phyloP scores from a whole-genome alignment of 495 filamentous ascomycete species.

The Opeltia flavorubescens region DNA sequence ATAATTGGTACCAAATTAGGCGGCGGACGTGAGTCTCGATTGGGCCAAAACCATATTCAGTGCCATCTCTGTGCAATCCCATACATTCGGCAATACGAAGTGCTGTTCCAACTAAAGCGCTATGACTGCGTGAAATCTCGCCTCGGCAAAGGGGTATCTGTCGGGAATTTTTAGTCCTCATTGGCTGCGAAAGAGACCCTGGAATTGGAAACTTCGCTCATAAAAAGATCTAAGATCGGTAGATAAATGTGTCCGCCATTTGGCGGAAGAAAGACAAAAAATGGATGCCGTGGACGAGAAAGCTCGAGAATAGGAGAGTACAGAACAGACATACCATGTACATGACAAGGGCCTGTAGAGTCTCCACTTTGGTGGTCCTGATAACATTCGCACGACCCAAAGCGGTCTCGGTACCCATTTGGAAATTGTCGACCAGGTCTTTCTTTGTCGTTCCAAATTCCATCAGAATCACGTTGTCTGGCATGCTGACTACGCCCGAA shows the following conservation, averaged over 20 bases:
- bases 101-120: conserved; percentile 52
- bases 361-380: conserved; percentile 54
- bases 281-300: too few species aligned
- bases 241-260: too few species aligned
- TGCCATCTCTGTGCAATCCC: conserved; percentile 58
- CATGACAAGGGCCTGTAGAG: conserved; percentile 53
- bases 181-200: too few species aligned
- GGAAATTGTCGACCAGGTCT: conserved; percentile 42
- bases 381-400: conserved; percentile 53
- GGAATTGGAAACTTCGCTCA: too few species aligned
- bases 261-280: too few species aligned
- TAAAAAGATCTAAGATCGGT: too few species aligned
- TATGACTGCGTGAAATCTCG: conserved; percentile 57
- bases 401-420: conserved; percentile 47
- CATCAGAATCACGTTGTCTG: conserved; percentile 31
- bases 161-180: neutral
- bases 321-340: conserved; percentile 9
- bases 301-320: too few species aligned
- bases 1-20: conserved; percentile 63
- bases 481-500: conserved; percentile 50
- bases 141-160: conserved; percentile 56
- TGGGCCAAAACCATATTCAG: conserved; percentile 36
- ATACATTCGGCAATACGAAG: conserved; percentile 64
- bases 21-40: conserved; percentile 61
- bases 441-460: conserved; percentile 37